phyloP scores from a whole-genome alignment of 306 rosid genomes.

The Fragaria vesca region DNA sequence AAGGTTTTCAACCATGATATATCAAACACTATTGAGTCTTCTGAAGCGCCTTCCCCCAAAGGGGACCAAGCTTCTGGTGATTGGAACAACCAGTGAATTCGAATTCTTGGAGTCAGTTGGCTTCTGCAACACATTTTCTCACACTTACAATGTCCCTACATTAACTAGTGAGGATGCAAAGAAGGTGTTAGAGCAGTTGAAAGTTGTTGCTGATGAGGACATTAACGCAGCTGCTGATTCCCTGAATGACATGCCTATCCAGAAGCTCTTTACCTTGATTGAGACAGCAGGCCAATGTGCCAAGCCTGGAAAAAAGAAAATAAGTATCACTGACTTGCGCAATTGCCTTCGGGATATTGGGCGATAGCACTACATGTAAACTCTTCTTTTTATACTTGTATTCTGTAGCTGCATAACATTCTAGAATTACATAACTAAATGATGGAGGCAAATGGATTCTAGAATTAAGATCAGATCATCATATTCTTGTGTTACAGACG shows the following conservation, averaged over 20 bases:
- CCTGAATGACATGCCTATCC: conserved; percentile 77
- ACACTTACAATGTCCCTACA: conserved; percentile 74
- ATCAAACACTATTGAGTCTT: conserved; percentile 75
- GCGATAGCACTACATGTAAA: conserved; percentile 24
- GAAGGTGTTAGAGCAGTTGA: conserved; percentile 78
- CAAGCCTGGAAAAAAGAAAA: conserved; percentile 77
- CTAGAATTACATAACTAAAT: background rate
- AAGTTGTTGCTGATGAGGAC: conserved; percentile 73
- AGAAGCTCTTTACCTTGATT: conserved; percentile 75
- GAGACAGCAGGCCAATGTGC: conserved; percentile 99
- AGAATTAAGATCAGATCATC: background rate
- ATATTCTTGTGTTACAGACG: too few species aligned
- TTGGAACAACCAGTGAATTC: conserved; percentile 88
- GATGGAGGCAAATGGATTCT: too few species aligned
- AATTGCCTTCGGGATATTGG: conserved; percentile 76
- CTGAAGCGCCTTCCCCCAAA: conserved; percentile 91
- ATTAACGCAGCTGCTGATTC: conserved; percentile 81
- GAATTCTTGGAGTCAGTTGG: conserved; percentile 76
- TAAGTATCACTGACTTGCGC: conserved; percentile 61
- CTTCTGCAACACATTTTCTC: conserved; percentile 68
- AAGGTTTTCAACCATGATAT: conserved; percentile 78
- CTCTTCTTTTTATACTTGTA: background rate
- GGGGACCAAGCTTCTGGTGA: conserved; percentile 90
- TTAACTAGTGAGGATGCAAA: conserved; percentile 64
- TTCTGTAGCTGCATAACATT: background rate